These are phyloP conservation scores for Fusarium sp. DNA, from an alignment of 2,329 filamentous ascomycete genomes.

Conservation along the genomic window DNA sequence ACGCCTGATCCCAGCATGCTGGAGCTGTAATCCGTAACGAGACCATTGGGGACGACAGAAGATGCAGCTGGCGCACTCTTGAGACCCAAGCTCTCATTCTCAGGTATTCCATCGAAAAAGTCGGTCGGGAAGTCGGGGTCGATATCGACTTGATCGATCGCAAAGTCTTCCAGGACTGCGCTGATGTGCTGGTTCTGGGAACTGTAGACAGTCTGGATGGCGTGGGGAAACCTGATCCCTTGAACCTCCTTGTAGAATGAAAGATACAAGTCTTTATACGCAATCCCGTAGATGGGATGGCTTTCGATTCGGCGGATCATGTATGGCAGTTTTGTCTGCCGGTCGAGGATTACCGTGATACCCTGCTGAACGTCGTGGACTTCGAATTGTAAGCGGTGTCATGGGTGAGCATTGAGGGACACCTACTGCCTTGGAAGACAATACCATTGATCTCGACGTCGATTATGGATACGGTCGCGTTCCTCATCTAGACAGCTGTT, in stretches of 20 bases:
- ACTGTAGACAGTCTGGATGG: constrained; percentile 25
- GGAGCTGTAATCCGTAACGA: constrained; percentile 24
- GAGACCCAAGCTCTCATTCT: not conserved
- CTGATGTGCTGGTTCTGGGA: not conserved
- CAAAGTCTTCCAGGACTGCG: constrained; percentile 24
- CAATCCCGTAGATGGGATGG: constrained; percentile 5
- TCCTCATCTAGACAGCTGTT: not conserved
- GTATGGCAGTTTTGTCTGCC: constrained; percentile 6
- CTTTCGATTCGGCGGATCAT: constrained; percentile 19
- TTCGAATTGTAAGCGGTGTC: not conserved
- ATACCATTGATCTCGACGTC: constrained; percentile 6
- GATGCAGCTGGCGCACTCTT: not conserved
- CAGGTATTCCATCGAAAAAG: not conserved
- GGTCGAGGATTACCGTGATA: constrained; percentile 11
- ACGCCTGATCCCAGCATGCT: constrained; percentile 22
- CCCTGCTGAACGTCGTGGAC: not conserved
- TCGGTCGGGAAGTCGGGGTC: not conserved
- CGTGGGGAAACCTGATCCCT: constrained; percentile 17
- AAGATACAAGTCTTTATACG: constrained; percentile 18
- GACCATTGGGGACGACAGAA: not conserved
- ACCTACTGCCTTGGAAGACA: constrained; percentile 7
- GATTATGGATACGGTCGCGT: not conserved
- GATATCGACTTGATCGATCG: constrained; percentile 5
- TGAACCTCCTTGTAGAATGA: constrained; percentile 11
- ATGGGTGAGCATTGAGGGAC: accelerated